Base-by-base conservation (phyloP, 306 rosid species). In the Clitoria ternatea region DNA sequence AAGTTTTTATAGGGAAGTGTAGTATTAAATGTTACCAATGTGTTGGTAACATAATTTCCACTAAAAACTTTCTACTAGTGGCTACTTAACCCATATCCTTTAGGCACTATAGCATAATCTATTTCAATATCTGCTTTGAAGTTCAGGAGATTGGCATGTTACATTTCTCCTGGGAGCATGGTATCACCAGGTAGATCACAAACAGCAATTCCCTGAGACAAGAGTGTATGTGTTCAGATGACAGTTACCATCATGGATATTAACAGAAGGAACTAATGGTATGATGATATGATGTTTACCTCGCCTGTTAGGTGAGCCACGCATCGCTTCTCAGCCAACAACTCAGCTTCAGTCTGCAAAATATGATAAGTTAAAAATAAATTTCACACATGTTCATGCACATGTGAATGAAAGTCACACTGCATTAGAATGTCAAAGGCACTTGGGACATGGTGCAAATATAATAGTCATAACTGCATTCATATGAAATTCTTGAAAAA, bases 111-210 rank as follows among this genome's bases (percentile, higher is more conserved):
- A 1, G 2, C 0, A 47, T 12, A 13, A 47, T 13, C 26, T 4
- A 48, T 10, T 55, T 47, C 43, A 49, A 50, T 63, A 74, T 79
- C 55, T 49, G 48, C 40, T 27, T 8, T 66, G 72, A 22, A 29
- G 15, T 71, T 66, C 52, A 53, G 71, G 45, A 54, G 71, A 24
- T 50, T 19, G 26, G 64, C 36, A 33, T 22, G 44, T 83, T 82
- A 94, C 97, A 94, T 86, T 84, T 94, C 99, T 77, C 97, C 96
- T 0, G 99, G 99, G 69, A 91, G 97, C 99, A 91, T 91, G 19
- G 99, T 94, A 81, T 94, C 97, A 73, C 85, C 97, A 7, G 96
- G 97, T 63, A 94, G 83, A 81, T 91, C 99, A 83, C 99, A 94
- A 37, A 85, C 83, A 63, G 92, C 96, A 61, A 91, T 59, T 50